Evolutionary conservation across 257 asterid species (phyloP), one percentile per base, ranked within the genome.

Genomic region (Sherardia arvensis): DNA sequence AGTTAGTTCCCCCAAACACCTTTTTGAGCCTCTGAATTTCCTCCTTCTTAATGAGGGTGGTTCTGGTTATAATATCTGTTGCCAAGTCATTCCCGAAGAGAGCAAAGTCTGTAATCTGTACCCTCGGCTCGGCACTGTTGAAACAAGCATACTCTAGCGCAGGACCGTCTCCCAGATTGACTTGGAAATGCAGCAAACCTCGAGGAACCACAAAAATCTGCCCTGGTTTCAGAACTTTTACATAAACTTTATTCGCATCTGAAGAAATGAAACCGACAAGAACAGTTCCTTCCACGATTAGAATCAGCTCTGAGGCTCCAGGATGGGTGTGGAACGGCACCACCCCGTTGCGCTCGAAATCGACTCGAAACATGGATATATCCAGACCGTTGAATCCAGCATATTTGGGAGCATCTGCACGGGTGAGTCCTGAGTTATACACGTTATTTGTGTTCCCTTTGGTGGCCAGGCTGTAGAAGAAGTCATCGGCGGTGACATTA

Each of bases 241-340:
- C 54, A 71, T 85, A 87, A 0, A 82, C 82, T 17, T 53, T 58
- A 33, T 87, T 90, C 48, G 64, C 85, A 33, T 78, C 71, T 0
- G 95, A 82, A 15, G 95, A 80, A 0, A 90, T 62, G 68, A 90
- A 79, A 1, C 91, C 97, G 1, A 88, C 93, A 43, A 72, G 67
- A 3, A 87, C 69, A 4, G 75, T 62, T n/a, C 97, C 96, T 40
- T 82, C 53, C 5, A 71, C 54, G 12, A 87, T 93, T 22, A 87
- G 70, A 33, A 85, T 70, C 53, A 87, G 1, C 28, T 59, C 63
- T 18, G 63, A 63, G n/a, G 67, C 93, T 0, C 78, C 89, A 1
- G 96, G 97, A 67, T 85, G 96, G 18, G 89, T 85, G 83, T 87
- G 97, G 59, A 91, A 65, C 32, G 97, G 96, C 11, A 85, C 73